Evolutionary conservation across 2,329 filamentous ascomycete genomes (phyloP), one percentile per base, ranked within the genome.

Genomic region (Ceratocystiopsis sp.): DNA sequence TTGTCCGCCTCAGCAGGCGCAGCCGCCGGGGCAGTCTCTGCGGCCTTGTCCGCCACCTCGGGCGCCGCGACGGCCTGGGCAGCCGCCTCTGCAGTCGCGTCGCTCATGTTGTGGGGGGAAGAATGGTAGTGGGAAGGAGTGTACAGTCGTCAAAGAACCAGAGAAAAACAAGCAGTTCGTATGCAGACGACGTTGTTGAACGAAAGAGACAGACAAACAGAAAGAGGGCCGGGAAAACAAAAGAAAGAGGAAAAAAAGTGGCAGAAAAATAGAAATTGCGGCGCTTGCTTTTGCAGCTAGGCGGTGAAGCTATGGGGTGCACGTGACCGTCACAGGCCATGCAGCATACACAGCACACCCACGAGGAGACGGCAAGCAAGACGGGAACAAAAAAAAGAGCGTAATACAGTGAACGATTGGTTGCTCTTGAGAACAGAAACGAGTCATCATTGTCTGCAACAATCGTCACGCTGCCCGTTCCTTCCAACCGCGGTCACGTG

Each of bases 1-100:
- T 55, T 53, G 46, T 55, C 53, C 32, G 50, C 47, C 56, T 65
- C 61, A 38, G 55, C 54, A 42, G 43, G 43, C 43, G 53, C 51
- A 39, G 46, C 43, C 41, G 56, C 54, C 15, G 21, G 21, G 4
- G 21, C 21, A 21, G 49, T 43, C 38, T 55, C 50, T n/a, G 45
- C 42, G 18, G 38, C 35, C 17, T 42, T 44, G 37, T 42, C 29
- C 29, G 44, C 35, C 36, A 17, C 42, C 16, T 40, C 44, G 15
- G 41, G 37, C 41, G 47, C 45, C 43, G 52, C 51, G 21, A 37
- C 46, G 43, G 35, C 49, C 56, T 56, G 19, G 47, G 46, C 46
- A 14, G 50, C 45, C 32, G 44, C 46, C 19, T 48, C 42, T 39
- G 48, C 19, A 39, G 50, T 29, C 25, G 25, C 48, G 47, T 50